These are phyloP conservation scores for Alternaria sp. DNA, from an alignment of 2,329 filamentous ascomycete species.

Conservation along the genomic window DNA sequence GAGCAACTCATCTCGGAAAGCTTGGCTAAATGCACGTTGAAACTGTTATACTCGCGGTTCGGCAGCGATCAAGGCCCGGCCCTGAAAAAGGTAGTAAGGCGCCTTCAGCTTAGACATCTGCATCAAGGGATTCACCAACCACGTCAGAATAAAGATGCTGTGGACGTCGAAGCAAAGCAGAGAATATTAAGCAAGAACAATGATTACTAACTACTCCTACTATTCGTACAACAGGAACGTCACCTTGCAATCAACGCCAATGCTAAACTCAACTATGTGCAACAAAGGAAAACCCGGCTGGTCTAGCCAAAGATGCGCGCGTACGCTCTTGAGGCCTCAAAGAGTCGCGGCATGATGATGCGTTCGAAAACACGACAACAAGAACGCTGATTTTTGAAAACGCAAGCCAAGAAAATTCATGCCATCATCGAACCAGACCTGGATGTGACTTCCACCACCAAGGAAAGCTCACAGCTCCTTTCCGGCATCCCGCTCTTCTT, in stretches of 20 bases:
- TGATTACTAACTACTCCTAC: neutral
- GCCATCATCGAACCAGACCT: slow-evolving; percentile 8
- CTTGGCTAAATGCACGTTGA: neutral
- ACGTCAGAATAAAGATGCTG: neutral
- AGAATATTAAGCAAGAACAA: neutral
- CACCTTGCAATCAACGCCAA: slow-evolving; percentile 9
- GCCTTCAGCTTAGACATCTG: neutral
- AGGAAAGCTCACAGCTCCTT: neutral
- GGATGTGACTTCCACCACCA: neutral
- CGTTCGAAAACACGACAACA: slow-evolving; percentile 5
- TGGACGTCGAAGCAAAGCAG: neutral
- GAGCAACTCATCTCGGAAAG: neutral
- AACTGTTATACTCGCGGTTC: too few relatives aligned
- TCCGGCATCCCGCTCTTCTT: neutral
- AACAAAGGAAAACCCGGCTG: slow-evolving; percentile 34
- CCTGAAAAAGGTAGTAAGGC: too few relatives aligned
- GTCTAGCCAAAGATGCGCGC: slow-evolving; percentile 31
- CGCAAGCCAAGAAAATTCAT: slow-evolving; percentile 6
- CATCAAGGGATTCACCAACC: neutral
- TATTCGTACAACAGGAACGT: slow-evolving; percentile 9
- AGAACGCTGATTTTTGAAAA: slow-evolving; percentile 15
- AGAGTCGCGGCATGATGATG: slow-evolving; percentile 18
- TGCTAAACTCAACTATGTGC: slow-evolving; percentile 14
- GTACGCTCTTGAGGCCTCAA: slow-evolving; percentile 12
- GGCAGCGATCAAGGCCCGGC: too few relatives aligned